Conservation (phyloP, 2,329 filamentous ascomycete genomes). For the Myriosclerotinia duriaeana region DNA sequence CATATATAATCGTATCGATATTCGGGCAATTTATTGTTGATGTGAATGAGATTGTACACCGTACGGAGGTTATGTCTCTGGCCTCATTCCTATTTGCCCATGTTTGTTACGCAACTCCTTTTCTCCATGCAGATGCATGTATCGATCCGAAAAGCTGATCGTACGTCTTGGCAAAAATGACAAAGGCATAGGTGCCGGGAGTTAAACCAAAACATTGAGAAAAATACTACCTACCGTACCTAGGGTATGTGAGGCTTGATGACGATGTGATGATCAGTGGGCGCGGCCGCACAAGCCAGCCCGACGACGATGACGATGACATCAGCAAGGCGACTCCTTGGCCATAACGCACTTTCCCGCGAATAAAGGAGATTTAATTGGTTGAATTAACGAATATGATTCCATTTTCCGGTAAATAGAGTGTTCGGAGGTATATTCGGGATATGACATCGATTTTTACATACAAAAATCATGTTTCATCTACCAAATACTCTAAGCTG, state of each 20-base stretch:
- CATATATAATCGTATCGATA: neutral
- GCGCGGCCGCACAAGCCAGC: neutral
- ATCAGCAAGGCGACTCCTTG: neutral
- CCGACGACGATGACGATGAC: conserved; percentile 2
- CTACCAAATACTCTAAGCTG: neutral
- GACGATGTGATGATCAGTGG: conserved; percentile 6
- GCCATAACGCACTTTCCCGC: neutral
- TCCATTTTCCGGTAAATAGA: neutral
- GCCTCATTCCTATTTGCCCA: too few species aligned
- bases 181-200: neutral
- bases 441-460: conserved; percentile 2
- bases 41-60: neutral
- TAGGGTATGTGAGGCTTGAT: too few species aligned
- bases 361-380: neutral
- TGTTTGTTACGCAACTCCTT: neutral
- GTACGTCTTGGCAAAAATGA: neutral
- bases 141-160: neutral
- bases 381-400: neutral
- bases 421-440: neutral
- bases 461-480: neutral
- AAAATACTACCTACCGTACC: too few species aligned
- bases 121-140: neutral
- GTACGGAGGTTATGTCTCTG: neutral
- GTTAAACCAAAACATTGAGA: too few species aligned
- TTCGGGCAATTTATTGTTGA: neutral